These are phyloP conservation scores for Calonectria pseudoturangicola DNA, from an alignment of 2,329 filamentous ascomycete genomes.

Conservation along the genomic window DNA sequence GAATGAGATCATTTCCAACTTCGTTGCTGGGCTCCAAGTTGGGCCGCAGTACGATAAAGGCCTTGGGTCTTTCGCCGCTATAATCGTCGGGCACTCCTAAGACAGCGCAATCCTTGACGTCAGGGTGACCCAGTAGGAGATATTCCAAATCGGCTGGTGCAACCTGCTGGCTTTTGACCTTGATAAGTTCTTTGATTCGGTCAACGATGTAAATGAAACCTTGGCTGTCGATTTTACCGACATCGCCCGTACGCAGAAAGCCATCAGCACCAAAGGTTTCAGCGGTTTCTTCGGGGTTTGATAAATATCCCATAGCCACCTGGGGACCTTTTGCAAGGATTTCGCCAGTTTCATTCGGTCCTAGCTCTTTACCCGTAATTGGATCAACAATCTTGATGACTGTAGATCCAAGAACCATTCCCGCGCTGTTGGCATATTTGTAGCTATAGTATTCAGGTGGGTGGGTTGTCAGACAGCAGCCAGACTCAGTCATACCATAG, in stretches of 20 bases:
- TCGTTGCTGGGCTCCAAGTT: not conserved
- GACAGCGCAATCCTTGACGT: constrained; percentile 82
- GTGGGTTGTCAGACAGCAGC: constrained; percentile 83
- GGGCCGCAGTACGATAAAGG: constrained; percentile 66
- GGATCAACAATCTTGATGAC: constrained; percentile 83
- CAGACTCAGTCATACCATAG: constrained; percentile 94
- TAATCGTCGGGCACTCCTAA: constrained; percentile 60
- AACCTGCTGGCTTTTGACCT: constrained; percentile 82
- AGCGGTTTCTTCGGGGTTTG: constrained; percentile 84
- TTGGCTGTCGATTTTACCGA: constrained; percentile 80
- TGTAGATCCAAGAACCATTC: constrained; percentile 67
- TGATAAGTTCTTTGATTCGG: constrained; percentile 77
- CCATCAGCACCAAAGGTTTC: constrained; percentile 82
- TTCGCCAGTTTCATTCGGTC: constrained; percentile 81
- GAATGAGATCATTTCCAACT: not conserved
- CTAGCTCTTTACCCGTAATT: constrained; percentile 74
- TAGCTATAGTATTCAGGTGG: constrained; percentile 77
- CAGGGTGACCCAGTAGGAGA: constrained; percentile 79
- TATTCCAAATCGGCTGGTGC: constrained; percentile 85
- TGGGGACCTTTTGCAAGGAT: constrained; percentile 83
- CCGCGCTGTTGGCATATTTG: constrained; percentile 34
- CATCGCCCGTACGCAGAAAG: constrained; percentile 88
- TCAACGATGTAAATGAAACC: constrained; percentile 78
- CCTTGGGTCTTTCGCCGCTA: constrained; percentile 68
- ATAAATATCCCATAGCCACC: constrained; percentile 84